A percentile compares a stretch with the other conserved stretches of the same genome.
These are phyloP conservation scores for Neurospora sp. DNA, from an alignment of 495 filamentous ascomycete species.

Conservation along the genomic window DNA sequence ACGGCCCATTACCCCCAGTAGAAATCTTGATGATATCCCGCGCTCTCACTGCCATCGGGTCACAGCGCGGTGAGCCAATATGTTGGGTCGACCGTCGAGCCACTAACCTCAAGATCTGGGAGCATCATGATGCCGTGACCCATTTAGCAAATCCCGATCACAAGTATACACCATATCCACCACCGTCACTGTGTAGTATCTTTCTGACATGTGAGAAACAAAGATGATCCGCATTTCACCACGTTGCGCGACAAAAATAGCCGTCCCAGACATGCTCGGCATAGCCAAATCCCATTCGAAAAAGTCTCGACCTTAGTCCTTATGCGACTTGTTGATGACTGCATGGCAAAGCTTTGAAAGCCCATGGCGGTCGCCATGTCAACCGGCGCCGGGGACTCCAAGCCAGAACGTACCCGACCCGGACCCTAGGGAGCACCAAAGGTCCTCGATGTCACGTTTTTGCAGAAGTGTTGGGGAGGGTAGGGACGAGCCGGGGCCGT, in stretches of 20 bases:
- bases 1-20: not conserved
- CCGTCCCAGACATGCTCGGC: not conserved
- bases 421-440: not conserved
- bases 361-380: not conserved
- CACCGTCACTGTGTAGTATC: not conserved
- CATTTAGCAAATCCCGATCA: not conserved
- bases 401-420: not conserved
- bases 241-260: not conserved
- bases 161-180: not conserved
- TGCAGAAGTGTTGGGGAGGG: not conserved
- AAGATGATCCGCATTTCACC: not conserved
- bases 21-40: not conserved
- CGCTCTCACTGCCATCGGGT: not conserved
- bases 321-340: not conserved
- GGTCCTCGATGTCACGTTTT: not conserved
- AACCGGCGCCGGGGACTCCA: not conserved
- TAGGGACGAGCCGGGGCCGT: not conserved
- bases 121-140: not conserved
- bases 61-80: not conserved
- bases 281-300: not conserved
- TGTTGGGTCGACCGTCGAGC: not conserved
- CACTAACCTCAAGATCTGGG: not conserved
- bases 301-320: not conserved
- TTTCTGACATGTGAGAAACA: not conserved
- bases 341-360: not conserved